Base-by-base conservation (phyloP, 108 stramenopile species). In the Cyclotella atomus region DNA sequence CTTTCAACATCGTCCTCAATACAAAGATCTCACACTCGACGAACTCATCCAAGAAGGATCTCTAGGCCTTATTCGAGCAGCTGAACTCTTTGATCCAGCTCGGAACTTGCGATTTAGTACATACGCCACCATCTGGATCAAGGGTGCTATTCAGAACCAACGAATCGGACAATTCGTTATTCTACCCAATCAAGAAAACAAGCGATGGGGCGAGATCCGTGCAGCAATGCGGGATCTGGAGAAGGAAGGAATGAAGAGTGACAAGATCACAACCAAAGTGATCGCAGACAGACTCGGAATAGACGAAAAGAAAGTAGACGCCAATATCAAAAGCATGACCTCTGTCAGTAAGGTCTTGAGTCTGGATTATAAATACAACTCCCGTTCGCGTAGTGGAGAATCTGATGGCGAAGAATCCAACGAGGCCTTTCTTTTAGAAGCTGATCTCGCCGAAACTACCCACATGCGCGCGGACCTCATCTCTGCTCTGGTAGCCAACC, bases 81-180 rank as follows among this genome's bases (percentile, higher is more conserved):
- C 97, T 9, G 96, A 96, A 73, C 68, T 95, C 29, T 98, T 95
- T 77, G 97, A 98, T 81, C 96, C 96, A 0, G 69, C 65, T 29
- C 82, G 87, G 53, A 97, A 96, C 25, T 81, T 97, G 41, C 87
- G 95, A 25, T 97, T 98, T 70, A 85, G 83, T 32, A 97, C 98
- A 45, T 98, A 98, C 76, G 98, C 98, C 17, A 95, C 95, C n/a
- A 95, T 97, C 82, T 98, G 98, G 98, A 97, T 98, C 79, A 97
- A 97, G 91, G 94, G 94, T 25, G 64, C 81, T 9, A 38, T 95
- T 2, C 73, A 73, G 33, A 92, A 95, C 64, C 73, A 86, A 47
- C 35, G 82, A 20, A 47, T 74, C 5, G 88, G 85, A 27, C 73
- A 84, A 19, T 70, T 80, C 33, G 88, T 95, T 17, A 79, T 62